Evolutionary conservation across 148 eudicot species (phyloP).

Genomic region (Euryodendron excelsum): DNA sequence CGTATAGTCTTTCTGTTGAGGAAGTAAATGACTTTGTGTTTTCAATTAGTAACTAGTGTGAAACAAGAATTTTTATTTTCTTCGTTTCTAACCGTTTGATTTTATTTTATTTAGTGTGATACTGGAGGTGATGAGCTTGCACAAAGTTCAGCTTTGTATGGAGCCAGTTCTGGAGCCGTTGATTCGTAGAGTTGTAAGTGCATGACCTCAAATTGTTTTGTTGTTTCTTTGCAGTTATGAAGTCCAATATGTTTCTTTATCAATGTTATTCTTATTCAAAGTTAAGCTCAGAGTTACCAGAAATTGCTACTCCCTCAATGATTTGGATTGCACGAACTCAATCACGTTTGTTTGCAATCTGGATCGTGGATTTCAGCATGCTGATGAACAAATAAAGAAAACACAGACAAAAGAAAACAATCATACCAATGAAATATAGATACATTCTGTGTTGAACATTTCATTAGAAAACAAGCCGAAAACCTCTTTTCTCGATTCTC

Average conservation of each 20-base stretch:
- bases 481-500: no score
- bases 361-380: no score
- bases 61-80: neutral
- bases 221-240: no score
- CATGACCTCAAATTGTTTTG: neutral
- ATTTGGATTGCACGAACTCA: no score
- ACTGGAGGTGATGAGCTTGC: slow-evolving; percentile 47
- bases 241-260: neutral
- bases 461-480: no score
- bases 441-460: no score
- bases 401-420: no score
- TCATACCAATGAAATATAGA: no score
- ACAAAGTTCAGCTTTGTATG: slow-evolving; percentile 41
- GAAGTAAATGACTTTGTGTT: neutral
- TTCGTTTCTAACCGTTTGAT: neutral
- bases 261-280: neutral
- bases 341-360: no score
- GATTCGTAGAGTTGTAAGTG: slow-evolving; percentile 66
- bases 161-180: slow-evolving; percentile 43
- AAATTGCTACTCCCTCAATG: no score
- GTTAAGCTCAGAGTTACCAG: neutral
- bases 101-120: slow-evolving; percentile 35
- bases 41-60: neutral
- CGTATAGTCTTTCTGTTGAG: no score
- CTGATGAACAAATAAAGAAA: no score